Conservation (phyloP, 148 eudicot genomes). For the Arctostaphylos glauca region DNA sequence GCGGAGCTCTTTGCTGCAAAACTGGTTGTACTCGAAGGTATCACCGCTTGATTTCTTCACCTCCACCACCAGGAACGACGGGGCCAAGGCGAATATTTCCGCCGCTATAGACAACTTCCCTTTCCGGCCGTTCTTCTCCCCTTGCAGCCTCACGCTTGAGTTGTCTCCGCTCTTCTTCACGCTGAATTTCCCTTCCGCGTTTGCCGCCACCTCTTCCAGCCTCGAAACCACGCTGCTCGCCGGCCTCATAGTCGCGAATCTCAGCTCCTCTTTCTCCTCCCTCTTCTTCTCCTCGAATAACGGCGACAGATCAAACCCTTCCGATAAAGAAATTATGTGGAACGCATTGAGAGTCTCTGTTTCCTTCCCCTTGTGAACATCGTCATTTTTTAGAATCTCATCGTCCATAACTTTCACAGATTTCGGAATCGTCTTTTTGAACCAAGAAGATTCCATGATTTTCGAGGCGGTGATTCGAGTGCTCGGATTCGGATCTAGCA, state of each 20-base stretch:
- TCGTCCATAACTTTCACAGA: background rate
- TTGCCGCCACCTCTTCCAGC: conserved; percentile 46
- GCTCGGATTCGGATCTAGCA: conserved; percentile 70
- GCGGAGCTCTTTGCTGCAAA: conserved; percentile 60
- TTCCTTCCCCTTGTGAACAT: conserved; percentile 18
- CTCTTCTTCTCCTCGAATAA: conserved; percentile 54
- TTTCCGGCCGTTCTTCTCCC: conserved; percentile 49
- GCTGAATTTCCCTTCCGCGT: conserved; percentile 41
- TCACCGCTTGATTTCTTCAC: conserved; percentile 62
- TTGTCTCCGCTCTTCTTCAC: conserved; percentile 44
- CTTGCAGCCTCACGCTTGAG: conserved; percentile 43
- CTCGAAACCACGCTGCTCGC: conserved; percentile 51
- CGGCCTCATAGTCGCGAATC: conserved; percentile 51
- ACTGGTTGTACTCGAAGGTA: conserved; percentile 59
- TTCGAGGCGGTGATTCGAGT: conserved; percentile 44
- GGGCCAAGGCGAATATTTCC: conserved; percentile 45
- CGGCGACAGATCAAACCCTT: conserved; percentile 66
- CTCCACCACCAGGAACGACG: conserved; percentile 59
- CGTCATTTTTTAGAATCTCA: background rate
- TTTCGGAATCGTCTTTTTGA: conserved; percentile 26
- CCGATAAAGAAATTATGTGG: conserved; percentile 72
- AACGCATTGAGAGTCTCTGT: conserved; percentile 62
- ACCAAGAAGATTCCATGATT: conserved; percentile 58
- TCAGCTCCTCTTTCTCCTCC: conserved; percentile 48
- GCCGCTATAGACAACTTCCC: conserved; percentile 55